Percentiles rank a stretch among this genome's conserved stretches.
Evolutionary conservation across 441 rosid genomes (phyloP).

Genomic region (Melianthus villosus): DNA sequence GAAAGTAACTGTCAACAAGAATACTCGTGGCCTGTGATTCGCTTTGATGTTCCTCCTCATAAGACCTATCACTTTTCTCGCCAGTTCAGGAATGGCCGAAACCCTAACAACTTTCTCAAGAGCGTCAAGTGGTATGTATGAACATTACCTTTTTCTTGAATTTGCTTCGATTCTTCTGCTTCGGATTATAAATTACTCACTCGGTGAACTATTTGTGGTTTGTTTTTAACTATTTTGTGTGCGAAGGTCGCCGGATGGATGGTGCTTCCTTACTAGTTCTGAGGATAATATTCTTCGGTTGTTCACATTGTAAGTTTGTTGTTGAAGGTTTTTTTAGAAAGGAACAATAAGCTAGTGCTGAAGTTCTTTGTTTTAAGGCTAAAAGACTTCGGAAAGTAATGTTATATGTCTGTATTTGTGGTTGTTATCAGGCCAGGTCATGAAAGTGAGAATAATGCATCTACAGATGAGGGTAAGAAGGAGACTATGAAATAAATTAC

Average conservation of each 20-base stretch:
- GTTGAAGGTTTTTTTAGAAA: neutral
- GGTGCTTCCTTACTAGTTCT: conserved; percentile 48
- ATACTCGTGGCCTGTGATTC: conserved; percentile 31
- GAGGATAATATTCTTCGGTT: conserved; percentile 55
- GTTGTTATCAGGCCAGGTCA: conserved; percentile 35
- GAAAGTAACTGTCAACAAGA: conserved; percentile 10
- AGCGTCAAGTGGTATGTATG: conserved; percentile 56
- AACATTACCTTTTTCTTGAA: neutral
- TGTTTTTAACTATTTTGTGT: conserved; percentile 2
- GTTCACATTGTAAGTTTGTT: conserved; percentile 37
- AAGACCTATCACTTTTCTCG: conserved; percentile 42
- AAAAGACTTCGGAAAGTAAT: neutral
- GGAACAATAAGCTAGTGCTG: neutral
- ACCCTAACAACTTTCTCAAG: conserved; percentile 72
- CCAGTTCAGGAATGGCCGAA: conserved; percentile 33
- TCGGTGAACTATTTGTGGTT: neutral
- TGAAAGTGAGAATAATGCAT: conserved; percentile 14
- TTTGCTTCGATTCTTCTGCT: neutral
- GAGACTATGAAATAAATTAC: neutral
- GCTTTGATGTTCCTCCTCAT: conserved; percentile 44
- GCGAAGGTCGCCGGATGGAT: conserved; percentile 72
- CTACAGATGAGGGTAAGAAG: conserved; percentile 27
- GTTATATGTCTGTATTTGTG: neutral
- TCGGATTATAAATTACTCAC: neutral
- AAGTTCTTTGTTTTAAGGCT: neutral